These are phyloP conservation scores for Citeromyces hawaiiensis DNA, from an alignment of 1,139 yeast genomes.

Conservation along the genomic window DNA sequence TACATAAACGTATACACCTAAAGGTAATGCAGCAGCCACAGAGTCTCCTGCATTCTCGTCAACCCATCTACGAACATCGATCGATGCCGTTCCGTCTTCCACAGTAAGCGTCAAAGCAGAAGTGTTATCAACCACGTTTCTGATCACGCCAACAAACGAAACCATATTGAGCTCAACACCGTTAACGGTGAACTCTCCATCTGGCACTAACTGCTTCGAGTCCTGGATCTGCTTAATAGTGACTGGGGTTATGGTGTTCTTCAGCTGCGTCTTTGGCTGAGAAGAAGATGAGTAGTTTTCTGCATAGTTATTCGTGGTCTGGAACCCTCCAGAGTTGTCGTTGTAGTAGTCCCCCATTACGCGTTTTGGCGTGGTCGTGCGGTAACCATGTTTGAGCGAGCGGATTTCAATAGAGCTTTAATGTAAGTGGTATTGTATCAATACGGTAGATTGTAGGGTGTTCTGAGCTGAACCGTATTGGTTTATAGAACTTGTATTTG, in stretches of 20 bases:
- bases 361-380: not conserved
- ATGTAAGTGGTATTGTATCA: too few relatives aligned
- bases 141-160: slow-evolving; percentile 35
- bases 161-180: slow-evolving; percentile 39
- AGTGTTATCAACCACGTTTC: slow-evolving; percentile 36
- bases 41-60: slow-evolving; percentile 31
- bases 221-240: slow-evolving; percentile 70
- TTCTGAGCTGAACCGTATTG: too few relatives aligned
- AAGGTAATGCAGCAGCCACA: slow-evolving; percentile 15
- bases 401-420: too few relatives aligned
- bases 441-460: too few relatives aligned
- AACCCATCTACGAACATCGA: slow-evolving; percentile 61
- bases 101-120: slow-evolving; percentile 41
- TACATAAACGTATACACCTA: slow-evolving; percentile 50
- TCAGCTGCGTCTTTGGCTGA: slow-evolving; percentile 20
- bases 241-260: slow-evolving; percentile 58
- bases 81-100: slow-evolving; percentile 79
- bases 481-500: too few relatives aligned
- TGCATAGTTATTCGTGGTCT: slow-evolving; percentile 14
- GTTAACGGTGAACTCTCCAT: slow-evolving; percentile 60
- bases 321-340: slow-evolving; percentile 13
- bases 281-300: slow-evolving; percentile 21
- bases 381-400: too few relatives aligned
- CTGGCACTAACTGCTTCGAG: slow-evolving; percentile 53
- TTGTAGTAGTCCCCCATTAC: slow-evolving; percentile 5